Percentiles rank a stretch among this genome's conserved stretches.
Evolutionary conservation across 1,284 basidiomycete genomes (phyloP).

Genomic region (Cryptococcus sp.): DNA sequence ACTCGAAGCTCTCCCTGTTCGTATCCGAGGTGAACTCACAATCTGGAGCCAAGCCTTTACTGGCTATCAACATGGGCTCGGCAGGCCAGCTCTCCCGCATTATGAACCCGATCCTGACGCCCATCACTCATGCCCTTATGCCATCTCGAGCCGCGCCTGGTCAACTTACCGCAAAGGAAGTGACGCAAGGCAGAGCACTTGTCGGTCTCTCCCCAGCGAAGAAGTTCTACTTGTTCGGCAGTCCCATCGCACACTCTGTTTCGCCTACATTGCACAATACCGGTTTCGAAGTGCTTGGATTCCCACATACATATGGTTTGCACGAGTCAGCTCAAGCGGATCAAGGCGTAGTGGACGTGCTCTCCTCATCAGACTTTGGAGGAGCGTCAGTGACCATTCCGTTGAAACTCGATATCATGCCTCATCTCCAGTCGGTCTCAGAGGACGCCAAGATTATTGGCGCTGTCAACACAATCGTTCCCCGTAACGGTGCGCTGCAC

Average conservation of each 20-base stretch:
- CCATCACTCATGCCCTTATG: constrained; percentile 83
- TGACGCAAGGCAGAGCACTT: constrained; percentile 77
- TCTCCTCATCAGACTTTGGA: constrained; percentile 76
- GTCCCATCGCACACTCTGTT: constrained; percentile 83
- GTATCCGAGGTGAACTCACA: constrained; percentile 51
- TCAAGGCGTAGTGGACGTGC: constrained; percentile 64
- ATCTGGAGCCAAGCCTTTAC: constrained; percentile 69
- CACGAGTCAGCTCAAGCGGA: constrained; percentile 72
- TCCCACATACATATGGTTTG: constrained; percentile 78
- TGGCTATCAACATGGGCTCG: constrained; percentile 92
- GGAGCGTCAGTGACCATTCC: constrained; percentile 96
- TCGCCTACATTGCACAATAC: constrained; percentile 94
- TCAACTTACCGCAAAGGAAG: constrained; percentile 83
- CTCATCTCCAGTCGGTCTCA: constrained; percentile 72
- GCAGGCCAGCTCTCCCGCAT: constrained; percentile 88
- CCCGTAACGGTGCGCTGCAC: constrained; percentile 59
- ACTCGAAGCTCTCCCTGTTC: constrained; percentile 77
- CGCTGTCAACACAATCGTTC: constrained; percentile 88
- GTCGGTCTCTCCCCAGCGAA: constrained; percentile 73
- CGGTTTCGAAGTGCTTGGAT: constrained; percentile 74
- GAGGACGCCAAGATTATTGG: constrained; percentile 79
- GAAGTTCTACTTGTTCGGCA: constrained; percentile 84
- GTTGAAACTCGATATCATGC: constrained; percentile 83
- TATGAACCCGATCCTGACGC: constrained; percentile 81
- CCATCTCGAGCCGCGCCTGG: constrained; percentile 87